Evolutionary conservation across 2,329 filamentous ascomycete species (phyloP).

Genomic region (Colletotrichum melonis): DNA sequence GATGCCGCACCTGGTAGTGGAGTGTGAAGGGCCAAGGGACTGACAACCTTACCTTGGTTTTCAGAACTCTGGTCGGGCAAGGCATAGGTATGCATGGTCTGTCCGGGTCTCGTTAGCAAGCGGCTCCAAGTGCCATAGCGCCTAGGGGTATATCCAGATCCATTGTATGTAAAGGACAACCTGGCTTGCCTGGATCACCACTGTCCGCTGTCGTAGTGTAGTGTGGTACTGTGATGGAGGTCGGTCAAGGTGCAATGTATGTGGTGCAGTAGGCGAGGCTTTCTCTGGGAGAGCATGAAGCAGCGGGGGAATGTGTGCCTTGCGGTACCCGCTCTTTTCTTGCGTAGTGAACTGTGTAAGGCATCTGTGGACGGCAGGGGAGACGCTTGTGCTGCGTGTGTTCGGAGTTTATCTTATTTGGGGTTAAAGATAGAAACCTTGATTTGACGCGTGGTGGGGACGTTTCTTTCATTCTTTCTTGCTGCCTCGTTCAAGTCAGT

Average conservation of each 20-base stretch:
- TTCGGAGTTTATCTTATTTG: constrained; percentile 36
- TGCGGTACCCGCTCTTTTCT: background rate
- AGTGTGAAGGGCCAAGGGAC: background rate
- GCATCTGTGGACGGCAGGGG: too few relatives aligned
- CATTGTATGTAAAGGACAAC: too few relatives aligned
- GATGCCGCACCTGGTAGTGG: background rate
- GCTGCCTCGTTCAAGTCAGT: too few relatives aligned
- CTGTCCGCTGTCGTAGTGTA: too few relatives aligned
- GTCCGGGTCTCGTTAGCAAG: background rate
- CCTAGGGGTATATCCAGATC: background rate
- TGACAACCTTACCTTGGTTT: background rate
- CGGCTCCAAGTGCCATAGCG: background rate
- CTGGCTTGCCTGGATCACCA: too few relatives aligned
- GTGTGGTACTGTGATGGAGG: too few relatives aligned
- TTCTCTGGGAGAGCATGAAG: background rate
- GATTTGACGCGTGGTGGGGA: constrained; percentile 30
- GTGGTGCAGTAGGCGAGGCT: constrained; percentile 16
- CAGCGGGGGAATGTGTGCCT: constrained; percentile 1
- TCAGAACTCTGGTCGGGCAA: background rate
- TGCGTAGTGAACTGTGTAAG: background rate
- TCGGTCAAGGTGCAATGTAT: background rate
- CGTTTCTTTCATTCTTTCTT: constrained; percentile 4
- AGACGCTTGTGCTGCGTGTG: constrained; percentile 28
- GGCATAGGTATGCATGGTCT: background rate
- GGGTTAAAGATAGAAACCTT: constrained; percentile 35